These are phyloP conservation scores for Lentinula detonsa DNA, from an alignment of 768 basidiomycete species.

Conservation along the genomic window DNA sequence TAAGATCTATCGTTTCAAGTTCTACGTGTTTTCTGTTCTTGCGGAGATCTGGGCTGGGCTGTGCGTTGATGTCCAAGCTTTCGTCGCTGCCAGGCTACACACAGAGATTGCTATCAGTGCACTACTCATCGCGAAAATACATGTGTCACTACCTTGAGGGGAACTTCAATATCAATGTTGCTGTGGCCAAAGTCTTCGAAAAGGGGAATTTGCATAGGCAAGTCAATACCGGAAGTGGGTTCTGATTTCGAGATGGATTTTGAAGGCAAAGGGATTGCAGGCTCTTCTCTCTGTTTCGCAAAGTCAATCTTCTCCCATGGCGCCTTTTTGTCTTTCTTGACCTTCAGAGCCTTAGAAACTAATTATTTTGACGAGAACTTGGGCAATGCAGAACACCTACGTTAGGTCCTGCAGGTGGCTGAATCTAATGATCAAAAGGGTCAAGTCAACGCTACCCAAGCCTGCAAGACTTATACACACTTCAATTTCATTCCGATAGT, in stretches of 20 bases:
- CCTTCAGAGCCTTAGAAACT: conserved; percentile 5
- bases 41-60: neutral
- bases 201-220: conserved; percentile 9
- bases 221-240: neutral
- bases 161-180: neutral
- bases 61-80: neutral
- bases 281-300: neutral
- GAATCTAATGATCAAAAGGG: neutral
- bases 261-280: neutral
- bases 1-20: neutral
- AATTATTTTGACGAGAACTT: neutral
- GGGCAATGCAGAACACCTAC: neutral
- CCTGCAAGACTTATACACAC: neutral
- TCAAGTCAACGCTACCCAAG: neutral
- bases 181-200: neutral
- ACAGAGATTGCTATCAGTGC: neutral
- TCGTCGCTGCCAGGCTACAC: neutral
- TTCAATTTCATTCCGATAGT: neutral
- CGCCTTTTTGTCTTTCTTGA: conserved; percentile 21
- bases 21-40: neutral
- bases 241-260: conserved; percentile 10
- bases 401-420: neutral
- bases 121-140: neutral
- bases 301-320: conserved; percentile 22
- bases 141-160: neutral